Base-by-base conservation (phyloP, 192 early-diverging fungal genomes). In the Backusella luteola region DNA sequence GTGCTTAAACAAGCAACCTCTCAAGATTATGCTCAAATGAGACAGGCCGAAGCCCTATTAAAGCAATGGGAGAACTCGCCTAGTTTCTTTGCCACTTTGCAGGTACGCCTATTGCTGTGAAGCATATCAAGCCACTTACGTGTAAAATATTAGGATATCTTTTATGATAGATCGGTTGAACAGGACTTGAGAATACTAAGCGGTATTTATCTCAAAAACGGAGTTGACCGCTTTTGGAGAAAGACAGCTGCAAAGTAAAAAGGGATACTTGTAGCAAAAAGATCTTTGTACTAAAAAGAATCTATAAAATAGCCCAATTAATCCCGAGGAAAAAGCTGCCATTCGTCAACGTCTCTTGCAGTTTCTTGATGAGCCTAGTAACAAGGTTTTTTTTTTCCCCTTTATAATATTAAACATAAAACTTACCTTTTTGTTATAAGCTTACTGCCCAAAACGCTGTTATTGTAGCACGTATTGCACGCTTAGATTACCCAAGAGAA, bases 201-300 rank as follows among this genome's bases (percentile, higher is more conserved):
- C 14, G 88, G 90, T 42, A 91, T 97, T 67, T 91, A 86, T 69
- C 81, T 98, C 63, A 98, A 98, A 83, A 98, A 97, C 82, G 94
- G 94, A 5, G 89, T 98, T 38, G 94, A 97, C 79, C 90, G 90
- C 73, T 96, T 93, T 80, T 98, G 96, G 96, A 88, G 93, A 69
- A 93, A 89, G 75, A 87, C 91, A 14, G 90, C 90, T 3, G 84
- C 82, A 82, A 87, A 90, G 91, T 91, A 84, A 56, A 77, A 56
- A 75, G 1, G 1, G 49, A 56, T 32, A 69, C n/a, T 26, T 52
- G 34, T 19, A 39, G 39, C 42, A 44, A 21, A 53, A 59, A 39
- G 42, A 12, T 29, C 26, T 14, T 15, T 67, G 15, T 52, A 14
- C 23, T 23, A 35, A 69, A 59, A 0, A 39, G 9, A 42, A 12